A percentile compares a stretch with the other conserved stretches of the same genome.
Evolutionary conservation across 345 rosid species (phyloP).

Genomic region (Clarkia xantiana): DNA sequence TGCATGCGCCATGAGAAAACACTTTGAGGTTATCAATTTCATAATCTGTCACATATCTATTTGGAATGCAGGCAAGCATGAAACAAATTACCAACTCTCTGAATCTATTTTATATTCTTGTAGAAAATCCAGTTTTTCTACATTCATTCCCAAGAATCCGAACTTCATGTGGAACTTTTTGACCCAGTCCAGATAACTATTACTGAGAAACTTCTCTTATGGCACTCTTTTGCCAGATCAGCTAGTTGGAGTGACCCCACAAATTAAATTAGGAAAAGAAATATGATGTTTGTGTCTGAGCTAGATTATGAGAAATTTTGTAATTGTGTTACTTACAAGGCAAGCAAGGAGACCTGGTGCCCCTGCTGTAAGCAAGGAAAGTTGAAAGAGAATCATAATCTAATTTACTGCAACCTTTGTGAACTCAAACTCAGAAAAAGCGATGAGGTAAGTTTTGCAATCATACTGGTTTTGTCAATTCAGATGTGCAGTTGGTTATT

Average conservation of each 20-base stretch:
- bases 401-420: slow-evolving; percentile 53
- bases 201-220: too few species aligned
- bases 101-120: too few species aligned
- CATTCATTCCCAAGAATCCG: too few species aligned
- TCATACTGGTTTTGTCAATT: not conserved
- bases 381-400: slow-evolving; percentile 43
- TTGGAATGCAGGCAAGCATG: too few species aligned
- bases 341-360: slow-evolving; percentile 54
- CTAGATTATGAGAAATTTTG: not conserved
- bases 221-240: too few species aligned
- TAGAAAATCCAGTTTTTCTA: too few species aligned
- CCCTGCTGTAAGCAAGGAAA: slow-evolving; percentile 77
- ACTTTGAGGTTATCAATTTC: not conserved
- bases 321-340: slow-evolving; percentile 17
- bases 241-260: too few species aligned
- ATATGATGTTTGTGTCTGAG: not conserved
- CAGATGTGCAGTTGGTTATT: not conserved
- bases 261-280: not conserved
- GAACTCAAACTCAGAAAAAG: slow-evolving; percentile 51
- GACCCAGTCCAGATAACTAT: too few species aligned
- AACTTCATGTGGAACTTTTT: too few species aligned
- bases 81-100: too few species aligned
- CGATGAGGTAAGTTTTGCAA: slow-evolving; percentile 32
- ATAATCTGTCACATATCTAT: too few species aligned
- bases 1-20: not conserved